These are phyloP conservation scores for Naganishia onofrii DNA, from an alignment of 768 basidiomycete species.

Conservation along the genomic window DNA sequence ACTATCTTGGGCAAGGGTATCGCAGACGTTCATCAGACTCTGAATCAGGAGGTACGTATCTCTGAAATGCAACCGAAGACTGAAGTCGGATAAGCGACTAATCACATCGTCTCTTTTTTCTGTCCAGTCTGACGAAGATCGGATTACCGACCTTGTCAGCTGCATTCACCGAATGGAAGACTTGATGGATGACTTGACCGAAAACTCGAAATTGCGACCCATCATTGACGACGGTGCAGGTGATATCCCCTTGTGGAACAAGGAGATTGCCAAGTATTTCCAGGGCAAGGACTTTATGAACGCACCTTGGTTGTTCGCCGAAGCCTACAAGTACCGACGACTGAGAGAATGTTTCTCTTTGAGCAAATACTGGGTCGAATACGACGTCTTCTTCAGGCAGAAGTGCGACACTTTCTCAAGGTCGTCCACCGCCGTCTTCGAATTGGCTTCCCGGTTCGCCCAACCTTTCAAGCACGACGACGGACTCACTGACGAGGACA, in stretches of 20 bases:
- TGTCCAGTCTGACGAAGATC: slow-evolving; percentile 70
- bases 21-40: slow-evolving; percentile 80
- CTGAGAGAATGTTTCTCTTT: slow-evolving; percentile 90
- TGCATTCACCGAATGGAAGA: slow-evolving; percentile 87
- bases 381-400: slow-evolving; percentile 93
- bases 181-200: slow-evolving; percentile 81
- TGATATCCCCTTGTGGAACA: slow-evolving; percentile 94
- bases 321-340: slow-evolving; percentile 61
- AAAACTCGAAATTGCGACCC: slow-evolving; percentile 74
- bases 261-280: slow-evolving; percentile 91
- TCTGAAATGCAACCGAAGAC: background rate
- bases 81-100: background rate
- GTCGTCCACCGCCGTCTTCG: slow-evolving; percentile 86
- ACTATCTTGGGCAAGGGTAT: slow-evolving; percentile 95
- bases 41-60: slow-evolving; percentile 62
- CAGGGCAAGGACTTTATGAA: slow-evolving; percentile 60
- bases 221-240: slow-evolving; percentile 87
- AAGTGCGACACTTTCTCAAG: slow-evolving; percentile 96
- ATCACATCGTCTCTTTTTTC: background rate
- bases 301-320: slow-evolving; percentile 59
- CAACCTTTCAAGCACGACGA: slow-evolving; percentile 70
- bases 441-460: slow-evolving; percentile 85
- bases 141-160: slow-evolving; percentile 73
- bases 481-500: slow-evolving; percentile 56
- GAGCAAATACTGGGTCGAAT: slow-evolving; percentile 82